These are phyloP conservation scores for Pichia paraexigua DNA, from an alignment of 805 yeast species.

Conservation along the genomic window DNA sequence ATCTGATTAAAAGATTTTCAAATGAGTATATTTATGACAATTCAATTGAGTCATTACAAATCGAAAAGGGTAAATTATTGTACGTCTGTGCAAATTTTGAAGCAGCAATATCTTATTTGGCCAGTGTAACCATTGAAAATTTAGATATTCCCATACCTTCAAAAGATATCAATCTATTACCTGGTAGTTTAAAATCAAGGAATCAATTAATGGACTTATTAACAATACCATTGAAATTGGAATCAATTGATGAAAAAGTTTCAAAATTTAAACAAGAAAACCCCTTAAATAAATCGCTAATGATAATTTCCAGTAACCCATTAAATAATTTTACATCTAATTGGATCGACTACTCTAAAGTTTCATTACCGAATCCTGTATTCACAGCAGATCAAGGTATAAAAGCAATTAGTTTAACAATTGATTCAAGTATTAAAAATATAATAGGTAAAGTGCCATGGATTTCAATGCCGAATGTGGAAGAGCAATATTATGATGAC, in stretches of 20 bases:
- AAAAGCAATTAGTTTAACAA: conserved; percentile 27
- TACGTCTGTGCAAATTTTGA: conserved; percentile 31
- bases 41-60: conserved; percentile 16
- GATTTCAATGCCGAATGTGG: conserved; percentile 14
- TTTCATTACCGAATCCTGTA: conserved; percentile 13
- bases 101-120: conserved; percentile 29
- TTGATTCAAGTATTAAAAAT: conserved; percentile 28
- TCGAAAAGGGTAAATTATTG: conserved; percentile 27
- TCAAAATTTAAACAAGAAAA: conserved; percentile 12
- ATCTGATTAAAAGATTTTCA: conserved; percentile 28
- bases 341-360: conserved; percentile 11
- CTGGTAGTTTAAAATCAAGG: conserved; percentile 1
- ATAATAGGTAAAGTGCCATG: conserved; percentile 29
- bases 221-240: conserved; percentile 20
- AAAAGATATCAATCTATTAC: conserved; percentile 6
- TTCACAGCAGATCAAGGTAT: conserved; percentile 32
- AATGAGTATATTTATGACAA: conserved; percentile 22
- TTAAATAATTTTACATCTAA: conserved; percentile 8
- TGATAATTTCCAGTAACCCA: not conserved
- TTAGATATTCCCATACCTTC: conserved; percentile 19
- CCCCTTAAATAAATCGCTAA: conserved; percentile 1
- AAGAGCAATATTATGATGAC: conserved; percentile 1
- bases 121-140: conserved; percentile 28
- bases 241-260: conserved; percentile 22
- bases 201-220: conserved; percentile 8